Conservation (phyloP, 2,329 filamentous ascomycete species). For the Elsinoe ampelina region DNA sequence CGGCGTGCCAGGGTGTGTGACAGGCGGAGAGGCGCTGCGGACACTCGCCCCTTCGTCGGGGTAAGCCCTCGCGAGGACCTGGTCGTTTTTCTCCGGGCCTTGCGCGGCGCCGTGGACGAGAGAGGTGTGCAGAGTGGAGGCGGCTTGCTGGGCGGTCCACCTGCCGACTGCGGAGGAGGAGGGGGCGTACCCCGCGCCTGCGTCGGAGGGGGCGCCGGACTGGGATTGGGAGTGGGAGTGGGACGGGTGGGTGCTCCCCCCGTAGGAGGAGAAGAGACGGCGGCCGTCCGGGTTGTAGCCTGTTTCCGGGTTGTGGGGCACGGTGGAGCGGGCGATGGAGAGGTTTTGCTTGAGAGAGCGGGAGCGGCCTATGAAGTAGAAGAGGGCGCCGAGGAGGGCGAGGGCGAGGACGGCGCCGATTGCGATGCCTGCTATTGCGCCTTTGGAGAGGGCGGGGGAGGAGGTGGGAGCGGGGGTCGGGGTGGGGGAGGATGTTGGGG, state of each 20-base stretch:
- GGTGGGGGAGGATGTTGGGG: slow-evolving; percentile 15
- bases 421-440: slow-evolving; percentile 46
- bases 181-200: neutral
- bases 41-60: neutral
- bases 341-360: slow-evolving; percentile 9
- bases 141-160: neutral
- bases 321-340: slow-evolving; percentile 1
- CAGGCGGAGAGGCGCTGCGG: neutral
- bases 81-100: neutral
- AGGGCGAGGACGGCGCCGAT: slow-evolving; percentile 55
- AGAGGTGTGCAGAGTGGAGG: neutral
- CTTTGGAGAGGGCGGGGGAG: slow-evolving; percentile 25
- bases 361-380: slow-evolving; percentile 55
- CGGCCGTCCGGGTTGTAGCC: slow-evolving; percentile 2
- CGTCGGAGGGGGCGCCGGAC: neutral
- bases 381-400: slow-evolving; percentile 48
- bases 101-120: neutral
- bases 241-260: neutral
- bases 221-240: neutral
- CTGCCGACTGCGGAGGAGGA: neutral
- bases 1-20: neutral
- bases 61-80: neutral
- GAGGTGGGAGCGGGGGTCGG: slow-evolving; percentile 15
- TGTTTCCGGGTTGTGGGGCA: slow-evolving; percentile 3
- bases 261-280: neutral